These are phyloP conservation scores for Dendrocalamus latiflorus DNA, from an alignment of 202 grass and related monocot genomes.

Conservation along the genomic window DNA sequence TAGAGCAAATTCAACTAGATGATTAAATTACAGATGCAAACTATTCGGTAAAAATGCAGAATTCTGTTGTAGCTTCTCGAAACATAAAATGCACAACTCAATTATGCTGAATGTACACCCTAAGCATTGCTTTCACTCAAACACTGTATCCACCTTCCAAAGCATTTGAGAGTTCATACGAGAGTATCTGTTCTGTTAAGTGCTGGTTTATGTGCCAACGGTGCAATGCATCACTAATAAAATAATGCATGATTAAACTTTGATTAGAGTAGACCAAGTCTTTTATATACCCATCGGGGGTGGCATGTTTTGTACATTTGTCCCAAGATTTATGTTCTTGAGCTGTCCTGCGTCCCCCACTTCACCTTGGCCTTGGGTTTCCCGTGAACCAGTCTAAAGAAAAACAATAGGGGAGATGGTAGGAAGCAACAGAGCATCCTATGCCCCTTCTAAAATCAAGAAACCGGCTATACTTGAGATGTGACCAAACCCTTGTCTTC, in stretches of 20 bases:
- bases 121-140: neutral
- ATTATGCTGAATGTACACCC: neutral
- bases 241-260: conserved; percentile 28
- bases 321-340: conserved; percentile 36
- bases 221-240: neutral
- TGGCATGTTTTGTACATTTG: conserved; percentile 52
- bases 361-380: conserved; percentile 31
- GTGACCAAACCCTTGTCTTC: conserved; percentile 26
- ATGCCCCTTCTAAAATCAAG: conserved; percentile 34
- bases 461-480: conserved; percentile 35
- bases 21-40: neutral
- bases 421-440: conserved; percentile 48
- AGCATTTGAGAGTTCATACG: neutral
- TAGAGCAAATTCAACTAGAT: neutral
- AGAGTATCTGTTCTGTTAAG: neutral
- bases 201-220: conserved; percentile 2
- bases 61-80: neutral
- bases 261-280: conserved; percentile 22
- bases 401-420: conserved; percentile 26
- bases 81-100: neutral
- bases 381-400: conserved; percentile 38
- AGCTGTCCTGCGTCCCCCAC: conserved; percentile 36
- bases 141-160: neutral
- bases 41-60: neutral
- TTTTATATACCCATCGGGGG: conserved; percentile 30